These are phyloP conservation scores for Wallacemonas collosoma DNA, from an alignment of 208 protist genomes.

Conservation along the genomic window DNA sequence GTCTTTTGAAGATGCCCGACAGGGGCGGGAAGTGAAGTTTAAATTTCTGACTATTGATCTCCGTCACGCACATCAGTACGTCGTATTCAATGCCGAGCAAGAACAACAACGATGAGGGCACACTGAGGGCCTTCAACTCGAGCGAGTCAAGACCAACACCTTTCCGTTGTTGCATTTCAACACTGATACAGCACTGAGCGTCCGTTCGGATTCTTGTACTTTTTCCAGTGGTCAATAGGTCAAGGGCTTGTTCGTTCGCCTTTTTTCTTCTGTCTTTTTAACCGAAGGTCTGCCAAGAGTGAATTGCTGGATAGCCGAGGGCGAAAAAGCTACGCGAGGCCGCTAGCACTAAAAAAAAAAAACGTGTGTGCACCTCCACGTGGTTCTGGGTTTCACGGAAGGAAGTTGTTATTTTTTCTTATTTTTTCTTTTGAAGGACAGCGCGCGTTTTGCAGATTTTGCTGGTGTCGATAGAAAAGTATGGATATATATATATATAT, in stretches of 20 bases:
- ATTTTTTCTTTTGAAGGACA: no score
- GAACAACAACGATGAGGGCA: conserved; percentile 72
- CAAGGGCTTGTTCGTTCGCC: no score
- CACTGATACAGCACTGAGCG: no score
- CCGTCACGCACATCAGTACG: conserved; percentile 67
- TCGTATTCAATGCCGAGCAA: conserved; percentile 80
- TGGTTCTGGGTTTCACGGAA: background rate
- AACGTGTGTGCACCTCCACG: no score
- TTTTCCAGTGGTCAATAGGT: no score
- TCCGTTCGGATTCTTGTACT: no score
- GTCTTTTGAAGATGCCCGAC: conserved; percentile 63
- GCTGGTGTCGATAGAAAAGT: background rate
- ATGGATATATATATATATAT: conserved; percentile 17
- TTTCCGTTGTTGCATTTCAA: conserved; percentile 21
- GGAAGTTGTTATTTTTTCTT: no score
- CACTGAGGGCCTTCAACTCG: conserved; percentile 82
- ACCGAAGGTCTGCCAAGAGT: no score
- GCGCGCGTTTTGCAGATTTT: background rate
- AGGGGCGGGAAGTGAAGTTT: conserved; percentile 71
- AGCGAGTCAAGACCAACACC: conserved; percentile 54
- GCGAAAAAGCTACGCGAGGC: no score
- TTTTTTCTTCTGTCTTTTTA: no score
- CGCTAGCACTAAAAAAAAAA: no score
- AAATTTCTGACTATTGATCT: conserved; percentile 48
- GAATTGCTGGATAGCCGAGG: no score